Evolutionary conservation across 371 early-diverging fungal species (phyloP), one percentile per base, ranked within the genome.

Genomic region (Mucor plumbeus): DNA sequence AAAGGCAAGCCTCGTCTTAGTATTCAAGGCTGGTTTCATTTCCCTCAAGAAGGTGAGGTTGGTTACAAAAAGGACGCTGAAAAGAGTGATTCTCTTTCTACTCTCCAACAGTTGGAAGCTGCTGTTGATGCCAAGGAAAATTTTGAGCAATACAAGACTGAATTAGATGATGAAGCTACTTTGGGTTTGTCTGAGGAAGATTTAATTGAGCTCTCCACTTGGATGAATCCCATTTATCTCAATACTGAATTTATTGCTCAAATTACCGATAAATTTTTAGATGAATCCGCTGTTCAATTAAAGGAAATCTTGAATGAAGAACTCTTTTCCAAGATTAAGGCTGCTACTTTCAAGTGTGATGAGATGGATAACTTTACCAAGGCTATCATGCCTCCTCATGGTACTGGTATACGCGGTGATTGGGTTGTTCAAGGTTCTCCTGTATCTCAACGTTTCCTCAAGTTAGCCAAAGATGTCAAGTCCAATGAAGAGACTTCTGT

Each of bases 21-120:
- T 70, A 90, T 92, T 56, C 87, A 87, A 56, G 93, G 93, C 7
- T 92, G 92, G 93, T 92, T 91, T 72, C 91, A 92, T 65, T 77
- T 87, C 31, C 88, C 89, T 58, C 88, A 90, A 68, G 72, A 70
- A 21, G 87, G 85, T 26, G 90, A 88, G 60, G 72, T 74, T 8
- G 91, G 90, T 5, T 85, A 88, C 59, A 68, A 61, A n/a, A 61
- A 71, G 38, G 77, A 76, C 39, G 74, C 77, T 64, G 75, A 76
- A 67, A 61, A 72, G 11, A 58, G 61, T n/a, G 75, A 74, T 0
- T 74, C 73, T 0, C 65, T 67, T 15, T 83, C 90, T 33, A 85
- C 90, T 6, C 70, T 88, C 26, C 86, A 89, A 63, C 76, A 74
- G 50, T 65, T 75, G 33, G 69, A 62, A 38, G 48, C 54, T 21